Conservation (phyloP, 1,284 basidiomycete species). For the Ustilago crameri region DNA sequence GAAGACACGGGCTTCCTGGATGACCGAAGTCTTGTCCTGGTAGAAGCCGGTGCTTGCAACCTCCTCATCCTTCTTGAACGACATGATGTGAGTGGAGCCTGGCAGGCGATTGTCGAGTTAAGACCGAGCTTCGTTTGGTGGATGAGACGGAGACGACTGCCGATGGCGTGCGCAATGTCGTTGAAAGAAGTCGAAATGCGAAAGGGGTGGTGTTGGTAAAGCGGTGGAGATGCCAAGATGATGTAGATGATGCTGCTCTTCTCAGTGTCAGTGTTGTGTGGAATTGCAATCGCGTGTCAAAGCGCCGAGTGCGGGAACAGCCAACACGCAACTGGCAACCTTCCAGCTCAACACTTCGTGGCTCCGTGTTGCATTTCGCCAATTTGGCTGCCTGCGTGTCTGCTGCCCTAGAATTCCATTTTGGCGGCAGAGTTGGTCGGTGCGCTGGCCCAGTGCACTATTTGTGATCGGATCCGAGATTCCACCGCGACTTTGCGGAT, state of each 20-base stretch:
- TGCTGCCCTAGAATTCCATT: neutral
- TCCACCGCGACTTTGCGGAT: too few species aligned
- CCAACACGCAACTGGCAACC: slow-evolving; percentile 13
- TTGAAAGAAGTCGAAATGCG: slow-evolving; percentile 1
- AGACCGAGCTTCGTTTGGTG: slow-evolving; percentile 6
- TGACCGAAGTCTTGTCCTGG: slow-evolving; percentile 68
- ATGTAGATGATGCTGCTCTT: slow-evolving; percentile 7
- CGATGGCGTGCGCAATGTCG: neutral
- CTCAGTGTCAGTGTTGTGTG: slow-evolving; percentile 1
- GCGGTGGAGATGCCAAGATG: neutral
- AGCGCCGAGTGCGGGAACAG: neutral
- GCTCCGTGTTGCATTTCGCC: slow-evolving; percentile 10
- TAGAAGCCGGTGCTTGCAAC: slow-evolving; percentile 61
- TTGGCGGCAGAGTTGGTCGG: slow-evolving; percentile 24
- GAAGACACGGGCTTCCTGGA: slow-evolving; percentile 96
- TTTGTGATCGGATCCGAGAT: slow-evolving; percentile 28
- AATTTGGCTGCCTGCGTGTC: slow-evolving; percentile 1
- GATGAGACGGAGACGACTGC: slow-evolving; percentile 7
- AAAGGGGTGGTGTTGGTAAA: slow-evolving; percentile 2
- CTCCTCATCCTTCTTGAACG: slow-evolving; percentile 68
- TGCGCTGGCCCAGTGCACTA: slow-evolving; percentile 22
- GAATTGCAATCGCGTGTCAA: slow-evolving; percentile 19
- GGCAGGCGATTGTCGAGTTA: slow-evolving; percentile 3
- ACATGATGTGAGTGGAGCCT: slow-evolving; percentile 50
- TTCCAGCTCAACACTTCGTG: slow-evolving; percentile 41